Percentiles rank a stretch among this genome's conserved stretches.
Conservation (phyloP, 495 filamentous ascomycete species). For the Aspergillus campestris region DNA sequence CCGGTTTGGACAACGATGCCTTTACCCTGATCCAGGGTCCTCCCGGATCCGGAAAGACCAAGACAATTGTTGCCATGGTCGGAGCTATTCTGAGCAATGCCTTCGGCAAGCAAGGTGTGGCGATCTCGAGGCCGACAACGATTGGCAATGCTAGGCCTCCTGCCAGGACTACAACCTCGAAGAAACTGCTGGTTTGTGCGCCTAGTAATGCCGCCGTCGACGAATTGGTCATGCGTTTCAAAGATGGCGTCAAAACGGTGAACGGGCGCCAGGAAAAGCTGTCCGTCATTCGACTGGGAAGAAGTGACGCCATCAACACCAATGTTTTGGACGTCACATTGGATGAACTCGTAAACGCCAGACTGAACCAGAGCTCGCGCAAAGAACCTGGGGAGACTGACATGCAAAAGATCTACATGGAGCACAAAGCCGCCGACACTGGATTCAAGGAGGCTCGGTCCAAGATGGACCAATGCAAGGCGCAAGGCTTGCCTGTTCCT, state of each 20-base stretch:
- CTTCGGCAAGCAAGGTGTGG: constrained; percentile 43
- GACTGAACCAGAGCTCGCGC: constrained; percentile 43
- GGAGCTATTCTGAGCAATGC: constrained; percentile 67
- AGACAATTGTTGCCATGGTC: constrained; percentile 94
- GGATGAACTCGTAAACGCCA: constrained; percentile 78
- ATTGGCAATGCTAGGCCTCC: constrained; percentile 11
- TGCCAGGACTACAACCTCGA: constrained; percentile 35
- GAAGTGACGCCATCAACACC: constrained; percentile 85
- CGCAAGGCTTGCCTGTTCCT: constrained; percentile 48
- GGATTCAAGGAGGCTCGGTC: constrained; percentile 57
- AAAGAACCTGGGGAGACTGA: constrained; percentile 43
- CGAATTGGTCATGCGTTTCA: constrained; percentile 89
- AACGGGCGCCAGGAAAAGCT: constrained; percentile 63
- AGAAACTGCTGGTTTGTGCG: constrained; percentile 90
- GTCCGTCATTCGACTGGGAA: constrained; percentile 82
- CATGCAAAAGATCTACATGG: constrained; percentile 69
- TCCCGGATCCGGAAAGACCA: constrained; percentile 94
- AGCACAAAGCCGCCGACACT: constrained; percentile 69
- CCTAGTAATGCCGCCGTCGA: constrained; percentile 97
- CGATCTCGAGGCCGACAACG: constrained; percentile 41
- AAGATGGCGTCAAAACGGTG: constrained; percentile 72
- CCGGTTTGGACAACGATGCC: constrained; percentile 86
- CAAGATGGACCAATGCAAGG: constrained; percentile 61
- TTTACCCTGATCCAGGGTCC: constrained; percentile 96
- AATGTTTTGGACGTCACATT: constrained; percentile 88